These are phyloP conservation scores for Aquilaria agallochum DNA, from an alignment of 441 rosid species.

Conservation along the genomic window DNA sequence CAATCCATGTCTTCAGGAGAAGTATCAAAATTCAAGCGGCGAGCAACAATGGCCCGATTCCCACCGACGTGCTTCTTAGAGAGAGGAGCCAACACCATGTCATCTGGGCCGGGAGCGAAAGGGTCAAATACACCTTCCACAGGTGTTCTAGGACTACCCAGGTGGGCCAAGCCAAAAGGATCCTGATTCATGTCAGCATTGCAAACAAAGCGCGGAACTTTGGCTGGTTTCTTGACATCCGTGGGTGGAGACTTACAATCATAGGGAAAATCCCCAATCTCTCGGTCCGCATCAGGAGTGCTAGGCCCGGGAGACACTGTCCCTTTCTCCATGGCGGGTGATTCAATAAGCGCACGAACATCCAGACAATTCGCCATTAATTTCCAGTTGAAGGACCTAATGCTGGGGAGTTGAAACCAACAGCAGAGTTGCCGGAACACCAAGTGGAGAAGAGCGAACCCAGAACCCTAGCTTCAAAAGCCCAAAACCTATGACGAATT, in stretches of 20 bases:
- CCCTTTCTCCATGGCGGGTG: not conserved
- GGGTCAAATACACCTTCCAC: constrained; percentile 46
- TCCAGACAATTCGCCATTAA: too few relatives aligned
- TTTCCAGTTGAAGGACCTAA: too few relatives aligned
- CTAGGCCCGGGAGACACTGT: constrained; percentile 34
- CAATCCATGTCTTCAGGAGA: constrained; percentile 9
- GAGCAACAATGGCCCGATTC: constrained; percentile 30
- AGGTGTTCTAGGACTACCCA: constrained; percentile 42
- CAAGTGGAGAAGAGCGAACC: too few relatives aligned
- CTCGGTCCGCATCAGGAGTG: constrained; percentile 47
- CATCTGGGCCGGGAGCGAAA: constrained; percentile 44
- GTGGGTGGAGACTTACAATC: constrained; percentile 38
- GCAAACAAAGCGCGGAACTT: constrained; percentile 15
- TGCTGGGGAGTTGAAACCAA: too few relatives aligned
- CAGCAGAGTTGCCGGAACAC: too few relatives aligned
- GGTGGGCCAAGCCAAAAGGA: not conserved
- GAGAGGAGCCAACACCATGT: constrained; percentile 43
- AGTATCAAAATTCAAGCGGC: constrained; percentile 34
- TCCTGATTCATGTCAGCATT: constrained; percentile 12
- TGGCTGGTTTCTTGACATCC: constrained; percentile 21
- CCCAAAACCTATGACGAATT: too few relatives aligned
- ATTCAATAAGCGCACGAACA: constrained; percentile 6
- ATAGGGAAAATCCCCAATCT: constrained; percentile 34
- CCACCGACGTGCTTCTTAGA: constrained; percentile 38
- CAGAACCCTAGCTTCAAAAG: too few relatives aligned